A percentile compares a stretch with the other conserved stretches of the same genome.
These are phyloP conservation scores for Neurospora hispaniola DNA, from an alignment of 495 filamentous ascomycete species.

Conservation along the genomic window DNA sequence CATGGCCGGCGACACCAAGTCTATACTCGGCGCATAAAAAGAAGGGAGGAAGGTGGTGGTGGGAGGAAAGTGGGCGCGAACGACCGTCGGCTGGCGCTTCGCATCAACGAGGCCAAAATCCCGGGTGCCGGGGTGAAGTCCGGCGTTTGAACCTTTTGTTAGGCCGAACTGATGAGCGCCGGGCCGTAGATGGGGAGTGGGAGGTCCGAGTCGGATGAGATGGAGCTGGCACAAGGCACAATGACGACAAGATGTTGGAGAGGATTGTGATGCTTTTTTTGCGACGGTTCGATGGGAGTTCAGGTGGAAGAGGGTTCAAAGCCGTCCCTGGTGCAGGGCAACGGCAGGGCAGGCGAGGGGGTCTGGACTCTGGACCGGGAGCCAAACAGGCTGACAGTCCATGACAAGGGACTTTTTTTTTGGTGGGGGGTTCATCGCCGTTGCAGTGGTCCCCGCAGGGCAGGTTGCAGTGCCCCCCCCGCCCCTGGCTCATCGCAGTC, in stretches of 20 bases:
- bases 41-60: neutral
- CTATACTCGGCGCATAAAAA: neutral
- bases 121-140: neutral
- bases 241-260: neutral
- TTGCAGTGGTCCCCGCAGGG: neutral
- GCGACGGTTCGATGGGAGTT: neutral
- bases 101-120: neutral
- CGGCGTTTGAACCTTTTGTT: neutral
- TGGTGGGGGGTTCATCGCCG: neutral
- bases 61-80: neutral
- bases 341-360: neutral
- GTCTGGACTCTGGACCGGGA: neutral
- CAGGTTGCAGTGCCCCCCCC: neutral
- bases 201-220: neutral
- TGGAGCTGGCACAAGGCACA: neutral
- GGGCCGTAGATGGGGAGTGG: neutral
- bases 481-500: neutral
- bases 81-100: neutral
- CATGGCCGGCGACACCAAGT: constrained; percentile 38
- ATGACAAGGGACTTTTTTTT: neutral
- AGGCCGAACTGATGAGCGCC: neutral
- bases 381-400: neutral
- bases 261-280: neutral
- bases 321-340: neutral
- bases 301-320: neutral